Evolutionary conservation across 148 eudicot genomes (phyloP).

Genomic region (Euryodendron excelsum): DNA sequence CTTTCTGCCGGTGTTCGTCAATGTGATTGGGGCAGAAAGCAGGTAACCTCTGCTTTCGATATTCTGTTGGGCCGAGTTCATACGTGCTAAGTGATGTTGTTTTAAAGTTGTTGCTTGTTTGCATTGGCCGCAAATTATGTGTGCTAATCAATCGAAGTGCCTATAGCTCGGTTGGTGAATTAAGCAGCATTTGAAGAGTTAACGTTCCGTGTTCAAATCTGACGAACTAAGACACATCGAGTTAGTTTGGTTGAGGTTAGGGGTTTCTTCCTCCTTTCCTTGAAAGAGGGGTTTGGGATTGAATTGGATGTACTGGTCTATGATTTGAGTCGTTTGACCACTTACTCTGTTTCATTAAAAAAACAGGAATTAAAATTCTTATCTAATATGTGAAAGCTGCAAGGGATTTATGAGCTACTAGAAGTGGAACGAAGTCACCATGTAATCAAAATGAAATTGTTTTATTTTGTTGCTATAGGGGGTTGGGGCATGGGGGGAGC

Average conservation of each 20-base stretch:
- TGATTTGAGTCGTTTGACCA: not conserved
- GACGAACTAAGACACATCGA: not conserved
- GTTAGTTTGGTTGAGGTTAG: not conserved
- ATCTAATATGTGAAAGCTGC: too few species aligned
- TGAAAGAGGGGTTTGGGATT: not conserved
- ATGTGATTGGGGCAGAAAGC: constrained; percentile 91
- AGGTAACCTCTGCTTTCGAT: constrained; percentile 47
- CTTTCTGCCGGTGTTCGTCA: constrained; percentile 89
- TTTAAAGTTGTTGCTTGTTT: not conserved
- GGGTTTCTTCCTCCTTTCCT: not conserved
- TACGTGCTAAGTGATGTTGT: not conserved
- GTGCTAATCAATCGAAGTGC: too few species aligned
- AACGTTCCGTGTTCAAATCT: not conserved
- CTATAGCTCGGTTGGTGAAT: too few species aligned
- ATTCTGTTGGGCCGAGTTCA: too few species aligned
- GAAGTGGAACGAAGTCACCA: too few species aligned
- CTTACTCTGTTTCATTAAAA: too few species aligned
- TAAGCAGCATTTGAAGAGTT: too few species aligned
- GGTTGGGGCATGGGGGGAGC: too few species aligned
- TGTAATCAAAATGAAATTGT: too few species aligned
- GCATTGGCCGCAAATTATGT: not conserved
- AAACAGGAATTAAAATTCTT: too few species aligned
- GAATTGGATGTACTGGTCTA: not conserved
- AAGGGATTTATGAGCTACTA: too few species aligned
- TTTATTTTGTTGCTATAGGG: too few species aligned